A percentile compares a stretch with the other conserved stretches of the same genome.
Conservation (phyloP, 768 basidiomycete species). For the Mycena capillaripes region DNA sequence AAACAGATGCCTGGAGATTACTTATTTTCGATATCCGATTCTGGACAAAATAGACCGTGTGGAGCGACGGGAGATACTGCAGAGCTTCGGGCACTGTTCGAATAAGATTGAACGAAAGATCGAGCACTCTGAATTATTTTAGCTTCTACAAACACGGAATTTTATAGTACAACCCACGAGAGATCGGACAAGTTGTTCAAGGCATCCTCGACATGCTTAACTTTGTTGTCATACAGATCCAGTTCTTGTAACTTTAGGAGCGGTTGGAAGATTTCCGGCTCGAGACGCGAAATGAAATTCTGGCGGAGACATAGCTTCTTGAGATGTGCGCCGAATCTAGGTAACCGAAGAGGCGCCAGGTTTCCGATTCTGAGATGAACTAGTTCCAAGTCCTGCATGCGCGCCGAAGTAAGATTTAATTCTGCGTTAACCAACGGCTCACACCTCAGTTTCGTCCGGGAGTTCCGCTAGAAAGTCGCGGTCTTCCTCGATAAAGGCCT, state of each 20-base stretch:
- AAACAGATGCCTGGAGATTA: constrained; percentile 67
- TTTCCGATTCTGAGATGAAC: constrained; percentile 84
- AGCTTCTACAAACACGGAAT: background rate
- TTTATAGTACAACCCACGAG: constrained; percentile 58
- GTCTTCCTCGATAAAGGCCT: constrained; percentile 61
- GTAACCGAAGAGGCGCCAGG: constrained; percentile 74
- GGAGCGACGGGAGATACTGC: constrained; percentile 68
- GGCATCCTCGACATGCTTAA: constrained; percentile 80
- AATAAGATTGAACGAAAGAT: constrained; percentile 96
- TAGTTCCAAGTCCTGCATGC: constrained; percentile 91
- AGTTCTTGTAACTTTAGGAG: constrained; percentile 86
- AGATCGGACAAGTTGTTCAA: constrained; percentile 70
- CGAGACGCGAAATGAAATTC: constrained; percentile 82
- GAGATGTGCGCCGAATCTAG: constrained; percentile 78
- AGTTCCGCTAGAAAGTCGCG: constrained; percentile 82
- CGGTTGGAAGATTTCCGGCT: constrained; percentile 77
- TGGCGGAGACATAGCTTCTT: constrained; percentile 88
- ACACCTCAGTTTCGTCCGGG: constrained; percentile 88
- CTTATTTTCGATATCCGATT: constrained; percentile 91
- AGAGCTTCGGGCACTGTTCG: constrained; percentile 77
- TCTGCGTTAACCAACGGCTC: constrained; percentile 37
- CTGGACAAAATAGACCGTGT: constrained; percentile 94
- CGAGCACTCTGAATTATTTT: constrained; percentile 71
- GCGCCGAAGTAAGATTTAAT: constrained; percentile 27
- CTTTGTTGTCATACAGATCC: constrained; percentile 96